Evolutionary conservation across 441 rosid species (phyloP).

Genomic region (Erysimum pusillum): DNA sequence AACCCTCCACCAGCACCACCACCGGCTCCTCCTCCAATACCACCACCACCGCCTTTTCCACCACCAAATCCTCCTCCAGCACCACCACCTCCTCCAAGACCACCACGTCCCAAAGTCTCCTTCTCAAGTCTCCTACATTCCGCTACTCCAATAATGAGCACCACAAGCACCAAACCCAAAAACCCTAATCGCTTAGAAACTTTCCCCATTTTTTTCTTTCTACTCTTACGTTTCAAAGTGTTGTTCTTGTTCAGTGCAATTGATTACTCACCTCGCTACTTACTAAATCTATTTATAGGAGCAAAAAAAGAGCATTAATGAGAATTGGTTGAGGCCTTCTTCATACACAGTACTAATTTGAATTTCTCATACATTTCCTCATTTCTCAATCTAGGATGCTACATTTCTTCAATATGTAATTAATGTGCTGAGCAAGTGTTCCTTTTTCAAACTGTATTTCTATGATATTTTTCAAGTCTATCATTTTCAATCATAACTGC

Average conservation of each 20-base stretch:
- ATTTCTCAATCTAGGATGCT: slow-evolving; percentile 36
- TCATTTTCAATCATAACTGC: slow-evolving; percentile 25
- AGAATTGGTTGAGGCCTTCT: slow-evolving; percentile 43
- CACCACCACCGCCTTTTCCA: slow-evolving; percentile 47
- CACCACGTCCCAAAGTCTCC: slow-evolving; percentile 47
- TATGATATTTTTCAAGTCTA: slow-evolving; percentile 36
- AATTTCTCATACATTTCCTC: slow-evolving; percentile 16
- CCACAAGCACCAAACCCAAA: slow-evolving; percentile 50
- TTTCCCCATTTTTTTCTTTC: slow-evolving; percentile 54
- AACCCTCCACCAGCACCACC: slow-evolving; percentile 39
- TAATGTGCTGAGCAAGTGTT: slow-evolving; percentile 36
- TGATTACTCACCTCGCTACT: slow-evolving; percentile 23
- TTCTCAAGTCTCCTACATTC: slow-evolving; percentile 64
- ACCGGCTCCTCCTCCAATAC: slow-evolving; percentile 48
- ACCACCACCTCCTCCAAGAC: slow-evolving; percentile 46
- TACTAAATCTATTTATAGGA: slow-evolving; percentile 27
- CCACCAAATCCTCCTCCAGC: slow-evolving; percentile 49
- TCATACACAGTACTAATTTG: slow-evolving; percentile 19
- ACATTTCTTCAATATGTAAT: slow-evolving; percentile 29
- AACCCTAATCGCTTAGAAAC: slow-evolving; percentile 42
- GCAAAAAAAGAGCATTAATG: slow-evolving; percentile 31
- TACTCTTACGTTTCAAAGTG: slow-evolving; percentile 21
- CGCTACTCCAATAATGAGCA: slow-evolving; percentile 53
- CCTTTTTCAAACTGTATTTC: slow-evolving; percentile 28
- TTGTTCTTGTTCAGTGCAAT: slow-evolving; percentile 21